Base-by-base conservation (phyloP, 2,329 filamentous ascomycete genomes). In the Diaporthe helianthi region DNA sequence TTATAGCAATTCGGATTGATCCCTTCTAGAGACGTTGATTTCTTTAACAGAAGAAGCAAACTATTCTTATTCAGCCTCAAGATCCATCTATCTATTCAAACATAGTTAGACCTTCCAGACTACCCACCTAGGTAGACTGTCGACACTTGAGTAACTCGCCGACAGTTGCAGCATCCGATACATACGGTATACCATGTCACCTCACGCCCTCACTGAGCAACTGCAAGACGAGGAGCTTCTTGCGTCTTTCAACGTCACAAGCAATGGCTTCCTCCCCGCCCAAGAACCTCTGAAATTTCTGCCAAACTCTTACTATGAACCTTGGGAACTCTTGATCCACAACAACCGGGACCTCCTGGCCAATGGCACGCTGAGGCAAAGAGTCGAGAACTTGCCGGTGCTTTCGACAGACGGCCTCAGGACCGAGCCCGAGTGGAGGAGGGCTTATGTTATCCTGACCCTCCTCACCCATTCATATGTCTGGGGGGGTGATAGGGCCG, bases 391-490 rank as follows among this genome's bases (percentile, higher is more conserved):
- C 4, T 81, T 97, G n/a, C 90, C 92, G 0, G 78, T 93, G 0
- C 83, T 97, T 1, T 90, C 89, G 0, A 91, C 90, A 0, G 83
- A 87, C 22, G 82, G 85, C 7, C 83, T 97, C 7, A 78, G 79
- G 4, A 85, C 84, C 2, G 89, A 93, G 73, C 80, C 86, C 1
- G 92, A 97, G 82, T 97, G 93, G 93, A 85, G 91, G 72, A 85
- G 94, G 73, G 93, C 93, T 67, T 97, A 97, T 78, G 86, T 90
- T 3, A 84, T 97, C 9, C 83, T 98, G 51, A 89, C 87, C 0
- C 96, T 97, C 75, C 86, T 97, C 67, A 85, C 93, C 1, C 93
- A 98, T 79, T 90, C 89, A 12, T 97, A 97, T 79, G 89, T 98
- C 24, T 98, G 95, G 95, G 93, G 93, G 68, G 93, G 92, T 26